Evolutionary conservation across 2,329 filamentous ascomycete species (phyloP).

Genomic region (Ploettnerulaceae sp.): DNA sequence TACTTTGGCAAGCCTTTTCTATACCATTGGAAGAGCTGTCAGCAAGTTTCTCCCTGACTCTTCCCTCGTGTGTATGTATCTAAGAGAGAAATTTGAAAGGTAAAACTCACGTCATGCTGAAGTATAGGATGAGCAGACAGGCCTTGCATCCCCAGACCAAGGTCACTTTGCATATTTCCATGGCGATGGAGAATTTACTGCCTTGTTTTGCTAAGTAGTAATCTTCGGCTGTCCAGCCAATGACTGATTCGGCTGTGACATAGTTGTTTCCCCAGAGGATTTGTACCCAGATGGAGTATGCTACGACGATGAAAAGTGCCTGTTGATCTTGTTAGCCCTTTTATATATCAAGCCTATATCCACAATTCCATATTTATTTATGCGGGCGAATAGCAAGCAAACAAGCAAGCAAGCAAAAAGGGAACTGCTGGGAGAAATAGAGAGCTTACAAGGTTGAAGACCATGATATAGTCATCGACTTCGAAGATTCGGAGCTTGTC

Average conservation of each 20-base stretch:
- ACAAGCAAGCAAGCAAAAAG: no score
- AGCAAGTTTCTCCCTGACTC: no score
- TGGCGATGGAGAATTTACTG: background rate
- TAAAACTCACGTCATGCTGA: background rate
- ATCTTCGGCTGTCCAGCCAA: background rate
- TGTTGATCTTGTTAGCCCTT: background rate
- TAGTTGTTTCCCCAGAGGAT: background rate
- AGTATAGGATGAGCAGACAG: background rate
- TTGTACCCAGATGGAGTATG: background rate
- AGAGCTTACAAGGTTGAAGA: background rate
- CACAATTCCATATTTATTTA: no score
- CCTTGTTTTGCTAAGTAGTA: background rate
- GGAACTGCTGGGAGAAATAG: no score
- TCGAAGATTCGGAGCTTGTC: background rate
- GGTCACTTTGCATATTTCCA: background rate
- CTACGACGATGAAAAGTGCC: background rate
- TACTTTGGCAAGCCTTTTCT: background rate
- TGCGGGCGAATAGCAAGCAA: no score
- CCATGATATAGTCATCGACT: background rate
- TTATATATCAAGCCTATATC: no score
- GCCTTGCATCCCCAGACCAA: background rate
- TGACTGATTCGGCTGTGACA: background rate
- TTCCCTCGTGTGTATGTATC: background rate
- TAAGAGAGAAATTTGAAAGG: background rate
- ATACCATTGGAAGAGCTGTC: background rate